These are phyloP conservation scores for Sphenostylis stenocarpa DNA, from an alignment of 306 rosid genomes.

Conservation along the genomic window DNA sequence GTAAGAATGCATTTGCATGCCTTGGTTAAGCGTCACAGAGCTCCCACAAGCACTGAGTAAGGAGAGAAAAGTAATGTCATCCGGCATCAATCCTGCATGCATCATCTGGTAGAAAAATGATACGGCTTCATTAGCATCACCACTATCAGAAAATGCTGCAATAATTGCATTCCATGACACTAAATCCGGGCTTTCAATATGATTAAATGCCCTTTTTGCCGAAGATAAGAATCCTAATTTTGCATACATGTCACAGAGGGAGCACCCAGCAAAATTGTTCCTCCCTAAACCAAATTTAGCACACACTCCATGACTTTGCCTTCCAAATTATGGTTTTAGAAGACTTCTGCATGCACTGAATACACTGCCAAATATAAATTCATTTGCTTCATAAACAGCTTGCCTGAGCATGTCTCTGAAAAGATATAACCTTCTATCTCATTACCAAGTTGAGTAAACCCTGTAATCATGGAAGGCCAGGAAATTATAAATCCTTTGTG, in stretches of 20 bases:
- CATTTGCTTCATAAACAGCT: conserved; percentile 61
- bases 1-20: conserved; percentile 69
- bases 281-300: conserved; percentile 65
- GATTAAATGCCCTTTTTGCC: conserved; percentile 55
- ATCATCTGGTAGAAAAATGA: conserved; percentile 57
- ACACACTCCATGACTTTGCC: conserved; percentile 67
- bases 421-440: conserved; percentile 59
- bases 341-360: conserved; percentile 71
- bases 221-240: conserved; percentile 55
- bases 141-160: conserved; percentile 54
- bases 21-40: conserved; percentile 56
- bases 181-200: conserved; percentile 61
- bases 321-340: conserved; percentile 63
- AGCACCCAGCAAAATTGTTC: conserved; percentile 69
- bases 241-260: conserved; percentile 80
- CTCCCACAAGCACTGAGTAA: conserved; percentile 60
- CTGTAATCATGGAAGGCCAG: conserved; percentile 77
- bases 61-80: conserved; percentile 60
- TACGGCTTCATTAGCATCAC: conserved; percentile 53
- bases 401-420: conserved; percentile 64
- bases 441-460: conserved; percentile 68
- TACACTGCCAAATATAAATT: conserved; percentile 66
- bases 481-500: conserved; percentile 71
- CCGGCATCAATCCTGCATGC: conserved; percentile 47
- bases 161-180: conserved; percentile 83